These are phyloP conservation scores for Fistulifera solaris DNA, from an alignment of 108 stramenopile genomes.

Conservation along the genomic window DNA sequence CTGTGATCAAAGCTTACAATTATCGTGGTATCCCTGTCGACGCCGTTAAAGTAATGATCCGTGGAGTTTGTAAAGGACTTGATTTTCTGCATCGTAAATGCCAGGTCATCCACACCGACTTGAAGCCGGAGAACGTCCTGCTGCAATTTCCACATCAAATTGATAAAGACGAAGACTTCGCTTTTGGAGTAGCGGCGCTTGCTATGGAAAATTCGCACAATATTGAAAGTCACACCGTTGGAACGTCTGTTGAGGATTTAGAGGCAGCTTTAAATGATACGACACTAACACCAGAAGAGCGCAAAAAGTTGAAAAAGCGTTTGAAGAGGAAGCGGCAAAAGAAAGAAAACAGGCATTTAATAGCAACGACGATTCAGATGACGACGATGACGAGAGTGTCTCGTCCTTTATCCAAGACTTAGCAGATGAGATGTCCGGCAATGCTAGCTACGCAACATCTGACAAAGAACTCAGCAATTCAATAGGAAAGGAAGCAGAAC, in stretches of 20 bases:
- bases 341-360: conserved; percentile 43
- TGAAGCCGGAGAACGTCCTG: conserved; percentile 97
- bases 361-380: conserved; percentile 23
- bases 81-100: conserved; percentile 93
- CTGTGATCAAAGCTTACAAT: conserved; percentile 91
- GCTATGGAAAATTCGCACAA: conserved; percentile 1
- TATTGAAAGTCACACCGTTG: conserved; percentile 7
- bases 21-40: conserved; percentile 91
- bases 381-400: conserved; percentile 19
- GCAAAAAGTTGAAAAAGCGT: conserved; percentile 52
- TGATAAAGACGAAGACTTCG: conserved; percentile 17
- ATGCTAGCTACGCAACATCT: conserved; percentile 22
- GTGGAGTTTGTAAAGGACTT: conserved; percentile 84
- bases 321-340: conserved; percentile 74
- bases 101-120: conserved; percentile 96
- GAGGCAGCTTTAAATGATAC: conserved; percentile 42
- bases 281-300: conserved; percentile 40
- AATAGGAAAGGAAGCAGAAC: not conserved
- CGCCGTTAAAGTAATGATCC: conserved; percentile 84
- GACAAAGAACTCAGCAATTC: conserved; percentile 36
- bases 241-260: conserved; percentile 49
- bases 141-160: conserved; percentile 54
- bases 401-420: no score
- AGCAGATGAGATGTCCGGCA: conserved; percentile 3
- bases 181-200: conserved; percentile 13